Conservation (phyloP, 2,329 filamentous ascomycete species). For the Aotearoamyces nothofagi region DNA sequence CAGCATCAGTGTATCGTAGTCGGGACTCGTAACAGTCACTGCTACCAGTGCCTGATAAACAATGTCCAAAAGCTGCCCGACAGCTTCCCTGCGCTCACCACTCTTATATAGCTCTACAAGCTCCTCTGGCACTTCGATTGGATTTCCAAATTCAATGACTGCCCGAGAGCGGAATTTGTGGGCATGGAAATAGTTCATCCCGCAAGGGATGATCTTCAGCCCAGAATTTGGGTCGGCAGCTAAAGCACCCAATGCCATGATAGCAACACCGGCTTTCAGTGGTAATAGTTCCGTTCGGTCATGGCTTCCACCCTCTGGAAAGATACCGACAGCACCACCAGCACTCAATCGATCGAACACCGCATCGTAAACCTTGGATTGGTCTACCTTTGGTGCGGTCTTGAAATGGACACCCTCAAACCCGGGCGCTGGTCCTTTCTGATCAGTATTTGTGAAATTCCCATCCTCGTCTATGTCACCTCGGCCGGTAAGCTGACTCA, state of each 20-base stretch:
- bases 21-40: constrained; percentile 82
- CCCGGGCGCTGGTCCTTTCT: constrained; percentile 38
- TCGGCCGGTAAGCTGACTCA: constrained; percentile 71
- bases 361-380: constrained; percentile 83
- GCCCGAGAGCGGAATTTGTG: constrained; percentile 96
- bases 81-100: constrained; percentile 73
- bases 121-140: constrained; percentile 70
- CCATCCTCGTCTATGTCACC: constrained; percentile 56
- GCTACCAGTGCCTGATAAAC: constrained; percentile 74
- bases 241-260: constrained; percentile 89
- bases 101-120: constrained; percentile 74
- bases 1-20: constrained; percentile 93
- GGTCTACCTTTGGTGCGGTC: constrained; percentile 83
- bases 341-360: constrained; percentile 72
- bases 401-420: constrained; percentile 73
- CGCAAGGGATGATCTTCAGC: constrained; percentile 87
- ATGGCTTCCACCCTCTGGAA: constrained; percentile 92
- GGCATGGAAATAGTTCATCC: constrained; percentile 99
- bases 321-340: constrained; percentile 89
- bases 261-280: constrained; percentile 89
- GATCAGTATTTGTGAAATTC: constrained; percentile 38
- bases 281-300: constrained; percentile 84
- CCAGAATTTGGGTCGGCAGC: constrained; percentile 76
- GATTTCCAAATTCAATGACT: constrained; percentile 86
- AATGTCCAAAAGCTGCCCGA: constrained; percentile 69